Evolutionary conservation across 2,329 filamentous ascomycete genomes (phyloP), one percentile per base, ranked within the genome.

Genomic region (Aspergillus candidus): DNA sequence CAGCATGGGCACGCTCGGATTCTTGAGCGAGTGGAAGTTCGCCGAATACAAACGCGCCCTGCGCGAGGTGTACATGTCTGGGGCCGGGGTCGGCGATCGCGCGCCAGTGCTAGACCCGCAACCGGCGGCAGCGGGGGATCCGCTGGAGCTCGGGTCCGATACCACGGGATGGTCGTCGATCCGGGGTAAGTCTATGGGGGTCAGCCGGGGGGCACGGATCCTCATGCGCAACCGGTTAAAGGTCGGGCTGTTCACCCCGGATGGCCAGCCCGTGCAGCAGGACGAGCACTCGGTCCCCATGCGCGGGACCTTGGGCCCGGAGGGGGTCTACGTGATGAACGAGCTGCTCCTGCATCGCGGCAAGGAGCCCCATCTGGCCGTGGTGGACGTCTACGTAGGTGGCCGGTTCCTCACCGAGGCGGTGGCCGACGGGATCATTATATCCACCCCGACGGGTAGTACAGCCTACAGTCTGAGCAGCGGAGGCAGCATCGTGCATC

Each of bases 1-100:
- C 62, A 94, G 89, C 62, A 96, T 98, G 88, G 93, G 93, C 5
- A 94, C 91, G 0, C 72, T 98, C 1, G 93, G 93, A 0, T 98
- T 98, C 55, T 71, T 98, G 6, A 90, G 91, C 12, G 91, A 97
- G 67, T 98, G 91, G 90, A 94, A 93, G 58, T 97, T 97, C 62
- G 75, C 76, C 6, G 90, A 97, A 58, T 88, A 94, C 70, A 95
- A 95, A 68, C 79, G 87, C 38, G 93, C 93, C 0, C 95, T 94
- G 71, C 76, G 88, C 38, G 88, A 96, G 62, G 88, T 93, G 41
- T 96, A 94, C 70, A 94, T 95, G 86, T 84, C 80, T 33, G 83
- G 82, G 3, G 77, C 81, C 17, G 66, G 68, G 17, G 71, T 69
- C 27, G 71, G 74, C 11, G 71, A 75, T 49, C 69, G 73, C 10